These are phyloP conservation scores for Lachnellula cervina DNA, from an alignment of 2,329 filamentous ascomycete genomes.

Conservation along the genomic window DNA sequence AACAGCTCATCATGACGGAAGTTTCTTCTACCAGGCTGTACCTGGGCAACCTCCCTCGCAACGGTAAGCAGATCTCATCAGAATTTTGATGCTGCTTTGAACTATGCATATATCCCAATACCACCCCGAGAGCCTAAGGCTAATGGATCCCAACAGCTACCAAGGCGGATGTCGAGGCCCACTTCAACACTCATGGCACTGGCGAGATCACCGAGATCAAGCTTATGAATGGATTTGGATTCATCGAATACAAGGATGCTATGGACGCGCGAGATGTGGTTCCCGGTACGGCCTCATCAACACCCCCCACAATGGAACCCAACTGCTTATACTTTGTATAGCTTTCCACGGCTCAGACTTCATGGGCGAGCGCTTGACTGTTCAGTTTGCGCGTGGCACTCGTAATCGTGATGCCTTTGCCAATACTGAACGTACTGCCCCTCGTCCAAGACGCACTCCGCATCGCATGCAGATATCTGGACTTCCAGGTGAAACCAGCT, in stretches of 20 bases:
- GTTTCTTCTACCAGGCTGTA: slow-evolving; percentile 95
- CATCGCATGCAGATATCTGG: slow-evolving; percentile 97
- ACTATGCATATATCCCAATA: not conserved
- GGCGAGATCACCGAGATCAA: slow-evolving; percentile 99
- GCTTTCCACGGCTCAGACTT: slow-evolving; percentile 88
- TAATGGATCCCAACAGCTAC: slow-evolving; percentile 59
- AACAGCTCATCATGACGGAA: slow-evolving; percentile 57
- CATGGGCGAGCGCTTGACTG: slow-evolving; percentile 94
- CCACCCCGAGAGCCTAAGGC: not conserved
- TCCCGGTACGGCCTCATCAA: slow-evolving; percentile 64
- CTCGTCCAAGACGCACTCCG: slow-evolving; percentile 86
- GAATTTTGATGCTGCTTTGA: not conserved
- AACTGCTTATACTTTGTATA: slow-evolving; percentile 28
- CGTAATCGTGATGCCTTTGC: slow-evolving; percentile 62
- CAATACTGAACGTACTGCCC: slow-evolving; percentile 57
- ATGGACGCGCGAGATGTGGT: slow-evolving; percentile 98
- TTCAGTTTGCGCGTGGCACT: slow-evolving; percentile 94
- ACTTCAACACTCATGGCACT: slow-evolving; percentile 93
- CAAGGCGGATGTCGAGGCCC: slow-evolving; percentile 92
- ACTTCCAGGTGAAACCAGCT: slow-evolving; percentile 97
- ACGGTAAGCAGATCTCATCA: slow-evolving; percentile 58
- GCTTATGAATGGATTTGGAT: slow-evolving; percentile 99
- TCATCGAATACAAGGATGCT: slow-evolving; percentile 98
- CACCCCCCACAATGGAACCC: slow-evolving; percentile 14
- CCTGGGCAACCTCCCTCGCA: slow-evolving; percentile 93